Evolutionary conservation across 768 basidiomycete genomes (phyloP), one percentile per base, ranked within the genome.

Genomic region (Macrolepiota dolichaula): DNA sequence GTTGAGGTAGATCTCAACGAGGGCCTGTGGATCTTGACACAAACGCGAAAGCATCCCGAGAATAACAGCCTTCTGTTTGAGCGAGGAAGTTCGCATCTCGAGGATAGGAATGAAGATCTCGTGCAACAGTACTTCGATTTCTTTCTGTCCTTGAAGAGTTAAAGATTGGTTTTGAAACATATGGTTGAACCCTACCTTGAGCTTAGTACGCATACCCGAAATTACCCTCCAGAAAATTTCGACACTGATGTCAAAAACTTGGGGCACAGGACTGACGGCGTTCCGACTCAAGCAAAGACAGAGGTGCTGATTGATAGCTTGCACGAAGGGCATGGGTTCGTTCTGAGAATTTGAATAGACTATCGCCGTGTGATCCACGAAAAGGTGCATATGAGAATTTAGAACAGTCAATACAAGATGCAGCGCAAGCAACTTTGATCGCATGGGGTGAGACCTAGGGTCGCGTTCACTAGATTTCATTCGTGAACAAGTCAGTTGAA

Each of bases 41-140:
- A 99, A 76, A 44, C 91, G 85, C 17, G 85, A 85, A 32, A 96
- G 72, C 89, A 97, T 96, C 42, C 85, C 88, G 55, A 98, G 80
- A 56, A 98, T 92, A 52, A 94, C 86, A 2, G 89, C 89, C 76
- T 99, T 98, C 72, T 98, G 97, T 69, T 94, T 94, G 52, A 96
- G 76, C 1, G 95, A 97, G 4, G 96, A 92, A 9, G 92, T 98
- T 71, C 89, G 87, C 95, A 99, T 98, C 75, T 99, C 97, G 61
- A 98, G 79, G 51, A 99, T 96, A 1, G 97, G 97, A 59, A 98
- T 87, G 78, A 98, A 99, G 64, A 99, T 98, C 73, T 99, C 97
- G 67, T 97, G 96, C 51, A 99, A 74, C n/a, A 99, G 80, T 38
- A 99, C 95, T 73, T 98, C 96, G 60, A 98, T 98, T 73, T 99